These are phyloP conservation scores for Russula lepida DNA, from an alignment of 768 basidiomycete genomes.

Conservation along the genomic window DNA sequence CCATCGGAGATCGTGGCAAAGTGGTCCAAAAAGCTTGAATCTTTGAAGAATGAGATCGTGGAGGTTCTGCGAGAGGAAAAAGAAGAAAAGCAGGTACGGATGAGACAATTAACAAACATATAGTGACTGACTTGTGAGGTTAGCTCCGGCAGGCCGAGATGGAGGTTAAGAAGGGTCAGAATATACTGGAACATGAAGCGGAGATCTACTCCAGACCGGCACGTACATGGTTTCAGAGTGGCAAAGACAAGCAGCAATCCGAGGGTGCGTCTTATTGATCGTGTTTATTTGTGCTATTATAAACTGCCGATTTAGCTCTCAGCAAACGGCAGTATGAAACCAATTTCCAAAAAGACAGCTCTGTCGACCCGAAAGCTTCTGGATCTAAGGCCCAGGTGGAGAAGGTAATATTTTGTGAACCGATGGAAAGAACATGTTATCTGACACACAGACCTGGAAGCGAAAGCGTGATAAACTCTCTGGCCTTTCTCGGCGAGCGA, in stretches of 20 bases:
- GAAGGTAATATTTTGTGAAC: constrained; percentile 22
- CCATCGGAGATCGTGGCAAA: constrained; percentile 64
- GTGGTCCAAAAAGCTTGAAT: constrained; percentile 62
- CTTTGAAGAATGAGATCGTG: constrained; percentile 65
- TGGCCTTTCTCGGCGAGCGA: constrained; percentile 80
- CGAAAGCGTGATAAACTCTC: constrained; percentile 70
- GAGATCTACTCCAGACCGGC: constrained; percentile 93
- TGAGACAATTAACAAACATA: constrained; percentile 2
- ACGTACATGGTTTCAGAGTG: constrained; percentile 96
- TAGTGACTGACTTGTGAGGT: constrained; percentile 12
- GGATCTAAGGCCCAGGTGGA: constrained; percentile 28
- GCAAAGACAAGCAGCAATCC: constrained; percentile 71
- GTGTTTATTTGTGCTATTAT: constrained; percentile 1
- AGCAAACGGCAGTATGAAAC: constrained; percentile 71
- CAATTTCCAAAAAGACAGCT: constrained; percentile 33
- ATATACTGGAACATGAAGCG: constrained; percentile 85
- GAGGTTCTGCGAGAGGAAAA: constrained; percentile 85
- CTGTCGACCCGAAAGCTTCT: constrained; percentile 31
- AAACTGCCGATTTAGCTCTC: constrained; percentile 38
- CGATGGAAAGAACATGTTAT: neutral
- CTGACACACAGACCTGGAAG: constrained; percentile 30
- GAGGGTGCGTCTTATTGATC: constrained; percentile 45
- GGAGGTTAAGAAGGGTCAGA: constrained; percentile 91
- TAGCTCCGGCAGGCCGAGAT: constrained; percentile 89
- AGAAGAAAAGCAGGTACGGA: constrained; percentile 80